Evolutionary conservation across 495 filamentous ascomycete species (phyloP), one percentile per base, ranked within the genome.

Genomic region (Lepidopterella palustris): DNA sequence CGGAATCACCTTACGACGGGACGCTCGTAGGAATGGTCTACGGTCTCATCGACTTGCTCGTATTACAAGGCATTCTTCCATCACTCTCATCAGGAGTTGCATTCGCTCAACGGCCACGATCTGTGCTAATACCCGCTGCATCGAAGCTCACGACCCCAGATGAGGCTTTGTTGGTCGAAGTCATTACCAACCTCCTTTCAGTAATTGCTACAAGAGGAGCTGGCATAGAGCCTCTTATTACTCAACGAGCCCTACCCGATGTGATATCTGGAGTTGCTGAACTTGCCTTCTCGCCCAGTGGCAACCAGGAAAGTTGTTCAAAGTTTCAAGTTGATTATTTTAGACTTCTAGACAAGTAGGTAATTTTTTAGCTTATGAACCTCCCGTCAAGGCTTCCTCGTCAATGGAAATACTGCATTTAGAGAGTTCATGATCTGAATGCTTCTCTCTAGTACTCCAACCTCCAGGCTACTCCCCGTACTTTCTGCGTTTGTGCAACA

Each of bases 401-500:
- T n/a, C n/a, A n/a, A n/a, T n/a, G n/a, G n/a, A n/a, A n/a, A n/a
- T n/a, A n/a, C n/a, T n/a, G n/a, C n/a, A n/a, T n/a, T n/a, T n/a
- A n/a, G 9, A 20, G 11, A 26, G 1, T 5, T 55, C 77, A 21
- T 8, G 13, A 4, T 35, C 47, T 31, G 35, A 49, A 3, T 13
- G 1, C 79, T 76, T 4, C 76, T 74, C 0, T 24, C 24, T 18
- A 42, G 35, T 13, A 42, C 35, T 24, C 70, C 78, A 9, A 77
- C 74, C 29, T 68, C 74, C 3, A 66, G 70, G 5, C 57, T 82
- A 23, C 64, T 82, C 9, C 75, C 78, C 10, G 73, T 73, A 5
- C 61, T 82, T 4, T 79, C 78, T 5, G 71, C 62, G 13, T 77
- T 78, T 50, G 71, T 82, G 8, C 76, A 78, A 40, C 65, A 80